Percentiles rank a stretch among this genome's conserved stretches.
phyloP scores from a whole-genome alignment of 305 asterid genomes.

The Euphrasia arctica region DNA sequence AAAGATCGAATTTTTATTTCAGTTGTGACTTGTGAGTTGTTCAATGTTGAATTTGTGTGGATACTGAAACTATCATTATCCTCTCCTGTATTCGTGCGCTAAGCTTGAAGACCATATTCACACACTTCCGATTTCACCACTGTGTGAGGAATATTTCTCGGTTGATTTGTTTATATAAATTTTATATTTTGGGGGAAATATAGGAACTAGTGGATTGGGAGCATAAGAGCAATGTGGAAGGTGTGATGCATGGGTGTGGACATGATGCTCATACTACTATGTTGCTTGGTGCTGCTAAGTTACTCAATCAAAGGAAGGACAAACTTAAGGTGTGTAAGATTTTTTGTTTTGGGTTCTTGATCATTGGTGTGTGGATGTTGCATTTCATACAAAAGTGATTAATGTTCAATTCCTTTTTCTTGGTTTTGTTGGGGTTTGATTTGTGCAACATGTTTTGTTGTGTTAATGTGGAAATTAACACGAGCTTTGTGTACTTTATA shows the following conservation, averaged over 20 bases:
- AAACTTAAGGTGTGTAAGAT: conserved; percentile 46
- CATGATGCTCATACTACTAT: conserved; percentile 91
- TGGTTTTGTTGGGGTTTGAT: neutral
- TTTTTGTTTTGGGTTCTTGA: neutral
- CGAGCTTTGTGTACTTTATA: neutral
- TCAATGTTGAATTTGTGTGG: too few species aligned
- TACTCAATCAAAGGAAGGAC: conserved; percentile 60
- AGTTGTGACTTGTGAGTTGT: neutral
- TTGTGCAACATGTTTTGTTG: neutral
- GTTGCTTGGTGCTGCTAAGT: conserved; percentile 91
- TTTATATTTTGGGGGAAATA: neutral
- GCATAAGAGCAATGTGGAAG: conserved; percentile 74
- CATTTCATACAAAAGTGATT: conserved; percentile 3
- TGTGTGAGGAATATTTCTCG: neutral
- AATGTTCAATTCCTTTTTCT: conserved; percentile 10
- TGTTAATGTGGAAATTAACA: neutral
- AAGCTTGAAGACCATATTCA: too few species aligned
- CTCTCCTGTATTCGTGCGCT: too few species aligned
- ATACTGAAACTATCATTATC: too few species aligned
- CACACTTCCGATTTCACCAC: too few species aligned
- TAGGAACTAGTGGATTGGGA: conserved; percentile 92
- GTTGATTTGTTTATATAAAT: neutral
- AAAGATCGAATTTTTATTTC: neutral
- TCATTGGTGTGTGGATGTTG: neutral
- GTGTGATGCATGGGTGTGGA: conserved; percentile 94